Evolutionary conservation across 2,329 filamentous ascomycete species (phyloP), one percentile per base, ranked within the genome.

Genomic region (Ascochyta pisi): DNA sequence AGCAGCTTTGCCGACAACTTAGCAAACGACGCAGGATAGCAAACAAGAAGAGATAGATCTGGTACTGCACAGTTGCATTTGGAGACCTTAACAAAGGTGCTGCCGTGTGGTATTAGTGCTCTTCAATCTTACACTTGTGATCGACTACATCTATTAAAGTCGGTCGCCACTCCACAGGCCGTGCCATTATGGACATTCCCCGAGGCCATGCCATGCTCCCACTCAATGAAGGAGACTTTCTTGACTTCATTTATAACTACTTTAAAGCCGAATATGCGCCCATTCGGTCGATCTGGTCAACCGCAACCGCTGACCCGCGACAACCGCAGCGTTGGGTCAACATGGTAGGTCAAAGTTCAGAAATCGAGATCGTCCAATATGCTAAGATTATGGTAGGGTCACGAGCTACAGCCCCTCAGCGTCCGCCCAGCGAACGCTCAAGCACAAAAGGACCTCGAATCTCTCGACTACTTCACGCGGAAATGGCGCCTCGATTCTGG

Each of bases 261-360:
- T 75, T 68, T 65, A 76, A 74, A 56, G 72, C 72, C 15, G 73
- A 76, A 64, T 76, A 76, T 42, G 64, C 68, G 3, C 73, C 73
- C 3, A 74, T 76, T 10, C 66, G 72, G 22, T 74, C 70, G 7
- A 66, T 76, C 42, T 76, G 70, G 67, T 65, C 63, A 0, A 76
- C 73, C 19, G 72, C 73, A 31, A 69, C 71, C 4, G 73, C 73
- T 3, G 63, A 69, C 1, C 73, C 73, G 5, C 59, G 60, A 19
- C 67, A 71, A 39, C 58, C 67, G 4, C 49, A 64, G 29, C 62
- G 73, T 61, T 76, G 70, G 70, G 57, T 69, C 7, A 54, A 50
- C 33, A 73, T 75, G 71, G 48, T 50, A 22, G n/a, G 50, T 24
- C 13, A 35, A 7, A 16, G 15, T 16, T 9, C 33, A 16, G 15